These are phyloP conservation scores for Trebouxia sp. DNA, from an alignment of 139 green algal species.

Conservation along the genomic window DNA sequence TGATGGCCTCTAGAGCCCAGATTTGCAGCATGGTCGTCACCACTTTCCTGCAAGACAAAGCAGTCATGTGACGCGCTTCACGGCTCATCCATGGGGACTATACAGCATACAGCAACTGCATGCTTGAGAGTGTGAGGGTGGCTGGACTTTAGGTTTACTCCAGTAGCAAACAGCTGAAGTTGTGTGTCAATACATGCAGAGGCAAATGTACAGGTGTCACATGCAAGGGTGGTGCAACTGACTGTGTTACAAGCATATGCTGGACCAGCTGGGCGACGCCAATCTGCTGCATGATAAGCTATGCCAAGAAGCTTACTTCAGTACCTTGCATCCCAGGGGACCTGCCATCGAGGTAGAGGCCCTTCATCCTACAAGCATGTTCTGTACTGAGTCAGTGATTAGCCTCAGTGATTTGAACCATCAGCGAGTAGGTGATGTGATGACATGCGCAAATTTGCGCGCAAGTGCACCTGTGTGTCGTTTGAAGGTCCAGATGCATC, in stretches of 20 bases:
- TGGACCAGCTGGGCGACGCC: neutral
- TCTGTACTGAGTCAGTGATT: neutral
- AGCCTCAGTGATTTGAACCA: neutral
- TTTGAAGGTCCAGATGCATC: no score
- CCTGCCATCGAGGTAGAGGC: neutral
- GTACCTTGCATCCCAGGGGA: neutral
- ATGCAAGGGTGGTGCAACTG: no score
- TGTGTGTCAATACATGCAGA: no score
- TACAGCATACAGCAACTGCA: neutral
- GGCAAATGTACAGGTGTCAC: no score
- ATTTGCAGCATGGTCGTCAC: conserved; percentile 11
- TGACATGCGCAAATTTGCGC: neutral
- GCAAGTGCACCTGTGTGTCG: neutral
- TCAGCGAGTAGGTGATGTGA: neutral
- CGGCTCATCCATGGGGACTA: neutral
- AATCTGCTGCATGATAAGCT: neutral
- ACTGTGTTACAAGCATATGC: neutral
- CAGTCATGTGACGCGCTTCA: no score
- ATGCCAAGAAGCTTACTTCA: neutral
- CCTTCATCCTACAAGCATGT: neutral
- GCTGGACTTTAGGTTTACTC: no score
- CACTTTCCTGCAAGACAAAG: conserved; percentile 14
- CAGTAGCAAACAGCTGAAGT: no score
- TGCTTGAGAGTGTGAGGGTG: neutral
- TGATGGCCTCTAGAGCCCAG: conserved; percentile 14